Evolutionary conservation across 805 yeast species (phyloP).

Genomic region (Spencermartinsiella europaea): DNA sequence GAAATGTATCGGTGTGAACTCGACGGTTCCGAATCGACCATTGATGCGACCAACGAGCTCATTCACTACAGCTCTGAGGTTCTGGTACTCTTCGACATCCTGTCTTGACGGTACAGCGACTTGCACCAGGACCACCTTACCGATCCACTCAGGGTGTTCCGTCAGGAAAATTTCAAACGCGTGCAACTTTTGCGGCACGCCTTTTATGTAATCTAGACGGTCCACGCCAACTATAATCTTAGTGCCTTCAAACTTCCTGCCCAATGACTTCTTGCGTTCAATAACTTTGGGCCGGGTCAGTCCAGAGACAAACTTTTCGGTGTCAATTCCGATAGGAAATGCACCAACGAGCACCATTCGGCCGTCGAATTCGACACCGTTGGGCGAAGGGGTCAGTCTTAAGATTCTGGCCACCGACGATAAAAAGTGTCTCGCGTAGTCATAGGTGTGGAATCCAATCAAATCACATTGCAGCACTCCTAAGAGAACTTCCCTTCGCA

Average conservation of each 20-base stretch:
- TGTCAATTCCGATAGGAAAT: conserved; percentile 98
- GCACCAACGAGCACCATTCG: conserved; percentile 86
- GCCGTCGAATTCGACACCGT: conserved; percentile 76
- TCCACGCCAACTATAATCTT: conserved; percentile 96
- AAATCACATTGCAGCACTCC: conserved; percentile 94
- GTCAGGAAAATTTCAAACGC: conserved; percentile 90
- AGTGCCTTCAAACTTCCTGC: conserved; percentile 61
- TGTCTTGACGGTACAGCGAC: conserved; percentile 98
- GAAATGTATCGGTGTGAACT: conserved; percentile 95
- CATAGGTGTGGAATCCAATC: conserved; percentile 98
- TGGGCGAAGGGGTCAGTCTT: conserved; percentile 79
- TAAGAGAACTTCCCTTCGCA: conserved; percentile 80
- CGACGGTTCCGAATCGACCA: conserved; percentile 94
- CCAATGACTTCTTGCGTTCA: conserved; percentile 58
- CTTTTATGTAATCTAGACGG: conserved; percentile 92
- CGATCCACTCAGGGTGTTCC: conserved; percentile 97
- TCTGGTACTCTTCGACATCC: conserved; percentile 96
- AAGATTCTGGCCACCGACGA: conserved; percentile 83
- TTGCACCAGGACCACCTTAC: conserved; percentile 91
- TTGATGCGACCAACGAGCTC: conserved; percentile 95
- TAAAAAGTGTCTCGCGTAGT: conserved; percentile 92
- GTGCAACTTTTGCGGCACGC: conserved; percentile 95
- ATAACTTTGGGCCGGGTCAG: conserved; percentile 58
- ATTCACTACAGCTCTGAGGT: conserved; percentile 86
- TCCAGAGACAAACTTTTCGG: conserved; percentile 82